Base-by-base conservation (phyloP, 768 basidiomycete genomes). In the Rhodotorula sphaerocarpa region DNA sequence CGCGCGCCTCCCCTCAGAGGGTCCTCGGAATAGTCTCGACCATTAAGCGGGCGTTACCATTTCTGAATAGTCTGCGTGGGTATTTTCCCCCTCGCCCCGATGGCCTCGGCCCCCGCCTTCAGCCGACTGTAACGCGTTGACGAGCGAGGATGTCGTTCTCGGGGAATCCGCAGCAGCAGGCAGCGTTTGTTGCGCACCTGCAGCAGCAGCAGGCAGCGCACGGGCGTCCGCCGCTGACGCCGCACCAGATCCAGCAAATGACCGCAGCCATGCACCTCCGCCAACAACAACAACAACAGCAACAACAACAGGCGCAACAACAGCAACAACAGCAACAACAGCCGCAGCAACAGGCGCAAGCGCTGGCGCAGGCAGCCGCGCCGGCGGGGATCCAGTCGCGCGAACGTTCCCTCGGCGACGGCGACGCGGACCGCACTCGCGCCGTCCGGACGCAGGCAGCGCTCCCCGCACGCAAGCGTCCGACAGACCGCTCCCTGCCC, bases 401-500 rank as follows among this genome's bases (percentile, higher is more conserved):
- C 12, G 28, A 45, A 18, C 42, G 56, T 27, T 15, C 59, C 21
- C 21, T 57, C 20, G 27, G 41, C 10, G 64, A 66, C 50, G 50
- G 55, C 23, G 59, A 66, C 50, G 64, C 57, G 28, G 34, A 47
- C 50, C 44, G 28, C 23, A 20, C 58, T 5, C n/a, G 18, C n/a
- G 59, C 64, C n/a, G 60, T 60, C 58, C 55, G 18, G 12, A 51
- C 21, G 16, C 23, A 25, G 4, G 6, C n/a, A 16, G 34, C 30
- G 3, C 47, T 31, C 7, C 16, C 2, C 57, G 62, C 63, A 18
- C 63, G 68, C 34, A 53, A 59, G 21, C 65, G 66, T 44, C 68
- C 68, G 1, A 69, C 68, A n/a, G 46, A 50, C 42, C 54, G 59
- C 10, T 36, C 45, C 7, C 57, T 69, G 30, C 68, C 68, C 11